Evolutionary conservation across 768 basidiomycete species (phyloP), one percentile per base, ranked within the genome.

Genomic region (Collybia sordida): DNA sequence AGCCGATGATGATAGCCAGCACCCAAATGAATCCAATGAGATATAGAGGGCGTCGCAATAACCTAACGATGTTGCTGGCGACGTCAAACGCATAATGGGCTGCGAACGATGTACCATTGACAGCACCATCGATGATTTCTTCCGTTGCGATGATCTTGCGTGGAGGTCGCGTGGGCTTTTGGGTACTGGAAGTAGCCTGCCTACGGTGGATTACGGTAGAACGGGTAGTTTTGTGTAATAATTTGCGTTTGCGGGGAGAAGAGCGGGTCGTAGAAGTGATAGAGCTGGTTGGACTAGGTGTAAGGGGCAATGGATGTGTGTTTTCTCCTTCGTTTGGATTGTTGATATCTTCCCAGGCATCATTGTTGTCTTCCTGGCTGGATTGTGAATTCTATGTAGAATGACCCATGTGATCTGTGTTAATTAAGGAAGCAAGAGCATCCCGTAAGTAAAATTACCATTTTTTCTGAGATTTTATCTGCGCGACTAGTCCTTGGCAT

Each of bases 31-130:
- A 76, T 19, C 85, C 56, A 28, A 84, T 56, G 51, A 85, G 45
- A 5, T 76, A 74, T 12, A 90, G 70, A 1, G 87, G 87, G 47
- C 59, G 70, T 35, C 79, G 77, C 50, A 88, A 71, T 24, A 81
- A 70, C 15, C 67, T 61, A 36, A 87, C 56, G 0, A 81, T 75
- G 17, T 64, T 70, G 36, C 60, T 62, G 49, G 83, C 22, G 28
- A 90, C 64, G 57, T 81, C 79, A 19, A 79, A 58, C 17, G 66
- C 22, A 60, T 84, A 88, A 6, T 49, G 49, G 8, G 67, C 43
- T 18, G 62, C 58, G 54, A 56, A 73, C 14, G 49, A 39, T n/a
- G 49, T 44, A 14, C 61, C 63, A 50, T 71, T 54, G 39, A 68
- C 42, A 28, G 70, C 64, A 40, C 63, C 59, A n/a, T 67, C 53